phyloP scores from a whole-genome alignment of 768 basidiomycete genomes.

The Amyloporia xantha region DNA sequence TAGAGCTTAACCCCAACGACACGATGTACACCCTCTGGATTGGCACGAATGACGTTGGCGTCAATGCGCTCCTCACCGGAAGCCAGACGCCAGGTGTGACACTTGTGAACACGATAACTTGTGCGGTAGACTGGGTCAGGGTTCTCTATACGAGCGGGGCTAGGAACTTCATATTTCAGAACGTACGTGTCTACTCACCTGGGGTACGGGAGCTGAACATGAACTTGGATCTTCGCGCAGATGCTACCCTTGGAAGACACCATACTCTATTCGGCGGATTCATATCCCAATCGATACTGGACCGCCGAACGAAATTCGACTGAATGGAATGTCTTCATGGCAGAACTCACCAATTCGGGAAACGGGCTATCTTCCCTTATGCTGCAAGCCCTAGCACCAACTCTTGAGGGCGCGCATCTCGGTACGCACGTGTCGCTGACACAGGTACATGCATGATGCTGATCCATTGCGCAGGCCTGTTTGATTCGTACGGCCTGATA shows the following conservation, averaged over 20 bases:
- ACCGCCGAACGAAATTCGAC: conserved; percentile 26
- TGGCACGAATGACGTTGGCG: conserved; percentile 54
- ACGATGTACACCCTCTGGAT: conserved; percentile 67
- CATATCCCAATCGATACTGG: conserved; percentile 30
- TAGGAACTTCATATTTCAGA: conserved; percentile 64
- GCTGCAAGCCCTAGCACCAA: conserved; percentile 20
- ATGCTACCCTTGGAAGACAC: conserved; percentile 29
- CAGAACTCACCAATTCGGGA: conserved; percentile 23
- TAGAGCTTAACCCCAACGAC: conserved; percentile 33
- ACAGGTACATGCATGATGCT: no score
- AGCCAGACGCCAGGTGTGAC: conserved; percentile 38
- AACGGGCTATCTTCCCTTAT: conserved; percentile 24
- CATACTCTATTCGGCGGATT: conserved; percentile 25
- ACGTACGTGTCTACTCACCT: conserved; percentile 33
- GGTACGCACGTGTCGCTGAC: conserved; percentile 33
- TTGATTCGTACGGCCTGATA: conserved; percentile 57
- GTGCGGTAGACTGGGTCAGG: conserved; percentile 56
- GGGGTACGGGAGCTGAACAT: no score
- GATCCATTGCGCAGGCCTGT: conserved; percentile 35
- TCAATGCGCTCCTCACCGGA: conserved; percentile 46
- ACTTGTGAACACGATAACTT: conserved; percentile 49
- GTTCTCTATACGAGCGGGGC: conserved; percentile 51
- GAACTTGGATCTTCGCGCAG: conserved; percentile 12
- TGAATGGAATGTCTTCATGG: conserved; percentile 29
- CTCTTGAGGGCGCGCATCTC: conserved; percentile 42